Base-by-base conservation (phyloP, 345 rosid species). In the Gossypium australe region DNA sequence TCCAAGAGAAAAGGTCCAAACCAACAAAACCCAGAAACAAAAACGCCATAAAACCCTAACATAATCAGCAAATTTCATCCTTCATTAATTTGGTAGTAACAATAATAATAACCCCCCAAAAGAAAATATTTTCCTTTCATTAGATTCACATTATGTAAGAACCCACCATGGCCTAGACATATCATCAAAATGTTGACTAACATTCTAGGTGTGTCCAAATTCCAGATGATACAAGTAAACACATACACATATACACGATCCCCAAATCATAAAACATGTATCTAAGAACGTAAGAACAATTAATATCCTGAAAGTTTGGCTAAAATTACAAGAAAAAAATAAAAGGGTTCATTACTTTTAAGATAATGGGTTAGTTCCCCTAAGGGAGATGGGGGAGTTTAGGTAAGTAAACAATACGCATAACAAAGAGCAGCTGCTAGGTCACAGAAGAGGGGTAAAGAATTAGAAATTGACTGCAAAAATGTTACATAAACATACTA, bases 391-490 rank as follows among this genome's bases (percentile, higher is more conserved):
- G 38, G 24, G 44, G 17, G 22, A 2, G 56, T 57, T 45, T 10
- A 71, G 74, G 49, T 13, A n/a, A 11, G 56, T 43, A 64, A 41
- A 17, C 18, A 43, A n/a, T 45, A 60, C 47, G 47, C 27, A 57
- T 57, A 60, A 53, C 41, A 11, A 47, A 64, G 11, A 57, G 59
- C 59, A 64, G 74, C 74, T 25, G 63, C 67, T 49, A 74, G 70
- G 52, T 34, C 48, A 74, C 18, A n/a, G 47, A 63, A 74, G 47
- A 24, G n/a, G 51, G 14, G 13, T 49, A 67, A 20, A 24, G 57
- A 48, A 74, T 22, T 51, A 51, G 45, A 74, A 63, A 51, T 74
- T 64, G 77, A 74, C 61, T 52, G 71, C 71, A 63, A 63, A 52
- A 63, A 72, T 72, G 75, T 59, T 47, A 55, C 59, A 55, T 53